Conservation (phyloP, 2,329 filamentous ascomycete genomes). For the Aulographum hederae region DNA sequence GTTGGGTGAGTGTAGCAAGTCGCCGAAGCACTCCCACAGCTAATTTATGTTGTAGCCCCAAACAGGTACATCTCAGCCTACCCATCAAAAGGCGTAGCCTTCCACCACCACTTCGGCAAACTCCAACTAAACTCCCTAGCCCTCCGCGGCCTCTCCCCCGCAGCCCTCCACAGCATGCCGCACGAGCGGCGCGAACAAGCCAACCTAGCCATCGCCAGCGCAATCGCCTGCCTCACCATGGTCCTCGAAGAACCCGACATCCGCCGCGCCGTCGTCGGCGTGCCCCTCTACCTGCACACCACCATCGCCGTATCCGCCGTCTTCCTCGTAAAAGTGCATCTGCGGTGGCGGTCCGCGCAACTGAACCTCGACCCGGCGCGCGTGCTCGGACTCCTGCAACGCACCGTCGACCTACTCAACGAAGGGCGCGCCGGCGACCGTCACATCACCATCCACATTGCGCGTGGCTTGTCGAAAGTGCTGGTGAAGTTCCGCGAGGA, state of each 20-base stretch:
- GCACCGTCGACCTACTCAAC: constrained; percentile 1
- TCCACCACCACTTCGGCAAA: constrained; percentile 33
- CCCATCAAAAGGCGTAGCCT: constrained; percentile 29
- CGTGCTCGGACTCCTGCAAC: constrained; percentile 2
- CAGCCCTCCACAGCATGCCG: constrained; percentile 20
- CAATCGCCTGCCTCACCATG: constrained; percentile 22
- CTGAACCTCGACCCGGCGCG: constrained; percentile 2
- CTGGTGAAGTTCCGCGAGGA: constrained; percentile 4
- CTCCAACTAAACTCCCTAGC: constrained; percentile 32
- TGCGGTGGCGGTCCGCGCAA: constrained; percentile 4
- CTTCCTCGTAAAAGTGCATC: constrained; percentile 23
- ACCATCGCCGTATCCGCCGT: constrained; percentile 29
- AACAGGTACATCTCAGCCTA: constrained; percentile 29
- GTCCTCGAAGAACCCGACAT: constrained; percentile 25
- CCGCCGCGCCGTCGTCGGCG: constrained; percentile 22
- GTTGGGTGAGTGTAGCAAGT: constrained; percentile 2
- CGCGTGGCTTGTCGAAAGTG: constrained; percentile 2
- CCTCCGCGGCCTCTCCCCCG: constrained; percentile 24
- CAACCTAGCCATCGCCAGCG: constrained; percentile 20
- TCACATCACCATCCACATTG: constrained; percentile 3
- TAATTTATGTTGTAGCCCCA: constrained; percentile 22
- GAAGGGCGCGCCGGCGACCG: constrained; percentile 2
- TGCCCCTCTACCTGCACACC: constrained; percentile 26
- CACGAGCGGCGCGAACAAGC: constrained; percentile 24
- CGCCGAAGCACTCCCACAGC: background rate